phyloP scores from a whole-genome alignment of 2,329 filamentous ascomycete genomes.

The Cryphonectria carpinicola region DNA sequence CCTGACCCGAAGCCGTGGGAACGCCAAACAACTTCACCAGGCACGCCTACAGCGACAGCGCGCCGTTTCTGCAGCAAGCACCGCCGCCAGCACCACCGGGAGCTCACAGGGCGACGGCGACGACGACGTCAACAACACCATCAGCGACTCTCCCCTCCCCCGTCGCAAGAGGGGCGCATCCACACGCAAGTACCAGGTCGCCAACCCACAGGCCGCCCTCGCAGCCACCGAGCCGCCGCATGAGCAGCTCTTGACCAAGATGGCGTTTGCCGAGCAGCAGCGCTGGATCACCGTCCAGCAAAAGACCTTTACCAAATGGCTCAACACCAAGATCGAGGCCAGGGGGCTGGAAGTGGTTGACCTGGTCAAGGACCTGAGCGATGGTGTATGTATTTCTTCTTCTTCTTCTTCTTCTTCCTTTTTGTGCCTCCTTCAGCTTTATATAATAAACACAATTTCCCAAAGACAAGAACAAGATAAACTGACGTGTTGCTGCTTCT shows the following conservation, averaged over 20 bases:
- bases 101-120: conserved; percentile 36
- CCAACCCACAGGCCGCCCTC: conserved; percentile 39
- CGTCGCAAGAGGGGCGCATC: conserved; percentile 28
- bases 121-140: conserved; percentile 32
- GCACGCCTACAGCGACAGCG: conserved; percentile 48
- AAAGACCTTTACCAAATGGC: conserved; percentile 99
- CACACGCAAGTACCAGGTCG: conserved; percentile 33
- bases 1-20: conserved; percentile 44
- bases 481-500: neutral
- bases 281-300: conserved; percentile 83
- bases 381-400: conserved; percentile 71
- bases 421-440: neutral
- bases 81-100: conserved; percentile 41
- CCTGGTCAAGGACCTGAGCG: conserved; percentile 85
- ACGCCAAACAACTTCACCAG: conserved; percentile 56
- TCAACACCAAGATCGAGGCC: conserved; percentile 90
- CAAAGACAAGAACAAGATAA: neutral
- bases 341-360: conserved; percentile 82
- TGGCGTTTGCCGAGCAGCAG: conserved; percentile 68
- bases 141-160: conserved; percentile 24
- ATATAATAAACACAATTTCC: neutral
- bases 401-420: no score
- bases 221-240: conserved; percentile 49
- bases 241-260: conserved; percentile 58
- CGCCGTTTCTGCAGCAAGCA: conserved; percentile 38